Evolutionary conservation across 441 rosid species (phyloP).

Genomic region (Erodium trifolium): DNA sequence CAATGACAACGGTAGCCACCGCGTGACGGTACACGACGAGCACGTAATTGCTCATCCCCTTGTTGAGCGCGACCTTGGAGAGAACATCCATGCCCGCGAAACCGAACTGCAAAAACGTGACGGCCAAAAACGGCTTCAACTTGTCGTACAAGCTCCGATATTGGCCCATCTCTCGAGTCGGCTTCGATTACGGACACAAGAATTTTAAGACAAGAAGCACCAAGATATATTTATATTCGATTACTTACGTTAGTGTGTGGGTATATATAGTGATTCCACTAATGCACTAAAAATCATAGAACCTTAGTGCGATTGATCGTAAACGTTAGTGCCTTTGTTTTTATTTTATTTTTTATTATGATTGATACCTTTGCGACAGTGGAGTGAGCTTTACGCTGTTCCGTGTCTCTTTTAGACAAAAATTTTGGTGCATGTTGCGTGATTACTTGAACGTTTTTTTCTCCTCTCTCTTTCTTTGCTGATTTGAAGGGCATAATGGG

Average conservation of each 20-base stretch:
- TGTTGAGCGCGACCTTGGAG: slow-evolving; percentile 61
- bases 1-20: slow-evolving; percentile 65
- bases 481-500: neutral
- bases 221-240: neutral
- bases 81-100: slow-evolving; percentile 84
- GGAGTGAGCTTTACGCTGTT: slow-evolving; percentile 16
- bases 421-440: slow-evolving; percentile 6
- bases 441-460: neutral
- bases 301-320: neutral
- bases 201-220: neutral
- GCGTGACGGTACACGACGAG: slow-evolving; percentile 32
- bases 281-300: neutral
- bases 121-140: slow-evolving; percentile 54
- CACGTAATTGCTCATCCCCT: slow-evolving; percentile 86
- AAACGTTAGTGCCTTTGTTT: neutral
- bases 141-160: slow-evolving; percentile 20
- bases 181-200: too few species aligned
- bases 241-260: too few species aligned
- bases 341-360: neutral
- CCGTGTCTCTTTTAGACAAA: neutral
- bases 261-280: neutral
- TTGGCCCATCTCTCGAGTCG: slow-evolving; percentile 4
- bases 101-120: slow-evolving; percentile 62
- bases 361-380: slow-evolving; percentile 1
- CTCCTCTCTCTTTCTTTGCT: neutral